Evolutionary conservation across 441 rosid genomes (phyloP), one percentile per base, ranked within the genome.

Genomic region (Heliophila coronopifolia): DNA sequence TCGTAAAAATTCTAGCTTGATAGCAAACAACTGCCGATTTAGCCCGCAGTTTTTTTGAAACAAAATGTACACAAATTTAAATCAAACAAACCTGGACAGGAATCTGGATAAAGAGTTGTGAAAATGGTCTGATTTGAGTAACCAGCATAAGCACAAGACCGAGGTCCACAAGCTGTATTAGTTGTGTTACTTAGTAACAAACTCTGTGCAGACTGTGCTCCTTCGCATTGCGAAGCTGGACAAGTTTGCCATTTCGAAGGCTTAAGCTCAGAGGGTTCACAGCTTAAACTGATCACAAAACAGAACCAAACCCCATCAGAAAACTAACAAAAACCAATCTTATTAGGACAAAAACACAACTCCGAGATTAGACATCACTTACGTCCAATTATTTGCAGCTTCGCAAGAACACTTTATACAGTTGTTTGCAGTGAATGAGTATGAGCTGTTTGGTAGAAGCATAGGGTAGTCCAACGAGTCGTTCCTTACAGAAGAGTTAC

Each of bases 371-470:
- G 16, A 7, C 11, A 27, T 19, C 44, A 77, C 94, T 79, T 61
- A 88, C 95, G 42, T 77, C 86, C 65, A 68, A 66, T 76, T 83
- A 32, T 55, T 76, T 1, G 80, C 54, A 16, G 86, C 50, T 9
- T 61, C 64, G 48, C 92, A 87, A 1, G 46, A 40, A 76, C 96
- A 87, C 63, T 34, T 79, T 54, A 92, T 77, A 37, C 94, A 88
- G 11, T 47, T 40, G 46, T 76, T 72, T 20, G 98, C 87, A 9
- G 95, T 88, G 58, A 79, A 27, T 27, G 12, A 22, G 40, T 78
- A 85, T 1, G 84, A 79, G 40, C 74, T 74, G 41, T 77, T 80
- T 16, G 94, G 18, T 22, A 77, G 62, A 27, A 63, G 87, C 45
- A 83, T 50, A 5, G 65, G 26, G 32, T n/a, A 68, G 53, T 92